Percentiles rank a stretch among this genome's conserved stretches.
phyloP scores from a whole-genome alignment of 345 rosid genomes.

The Lumnitzera racemosa region DNA sequence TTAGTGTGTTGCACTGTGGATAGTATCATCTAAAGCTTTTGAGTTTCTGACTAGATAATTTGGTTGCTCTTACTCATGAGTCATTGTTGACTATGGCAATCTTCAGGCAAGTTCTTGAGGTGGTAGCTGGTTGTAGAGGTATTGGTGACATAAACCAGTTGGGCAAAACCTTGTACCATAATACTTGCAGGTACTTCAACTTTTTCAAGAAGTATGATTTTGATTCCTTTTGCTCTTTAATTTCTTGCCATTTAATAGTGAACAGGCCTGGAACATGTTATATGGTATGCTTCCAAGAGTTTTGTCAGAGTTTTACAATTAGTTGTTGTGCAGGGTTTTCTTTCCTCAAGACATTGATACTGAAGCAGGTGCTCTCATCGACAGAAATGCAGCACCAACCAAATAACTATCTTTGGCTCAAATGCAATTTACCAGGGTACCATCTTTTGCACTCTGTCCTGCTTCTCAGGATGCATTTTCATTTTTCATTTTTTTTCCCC shows the following conservation, averaged over 20 bases:
- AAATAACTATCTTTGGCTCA: slow-evolving; percentile 4
- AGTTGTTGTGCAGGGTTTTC: slow-evolving; percentile 58
- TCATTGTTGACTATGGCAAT: neutral
- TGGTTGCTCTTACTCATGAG: neutral
- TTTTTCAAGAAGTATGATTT: neutral
- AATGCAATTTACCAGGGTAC: too few species aligned
- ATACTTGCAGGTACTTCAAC: slow-evolving; percentile 68
- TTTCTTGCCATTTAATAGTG: neutral
- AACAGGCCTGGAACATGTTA: neutral
- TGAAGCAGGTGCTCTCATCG: slow-evolving; percentile 66
- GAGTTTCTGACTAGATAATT: too few species aligned
- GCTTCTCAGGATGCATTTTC: too few species aligned
- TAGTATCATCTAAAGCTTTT: too few species aligned
- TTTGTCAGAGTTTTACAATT: neutral
- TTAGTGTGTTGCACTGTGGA: too few species aligned
- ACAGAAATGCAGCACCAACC: slow-evolving; percentile 24
- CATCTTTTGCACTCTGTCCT: too few species aligned
- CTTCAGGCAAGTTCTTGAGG: slow-evolving; percentile 89
- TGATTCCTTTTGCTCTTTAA: neutral
- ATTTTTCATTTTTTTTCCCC: too few species aligned
- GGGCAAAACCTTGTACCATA: slow-evolving; percentile 69
- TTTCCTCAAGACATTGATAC: slow-evolving; percentile 86
- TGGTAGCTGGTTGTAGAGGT: slow-evolving; percentile 85
- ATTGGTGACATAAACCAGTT: slow-evolving; percentile 48
- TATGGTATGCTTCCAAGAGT: neutral